Conservation (phyloP, 208 protist species). For the Crithidia fasciculata region DNA sequence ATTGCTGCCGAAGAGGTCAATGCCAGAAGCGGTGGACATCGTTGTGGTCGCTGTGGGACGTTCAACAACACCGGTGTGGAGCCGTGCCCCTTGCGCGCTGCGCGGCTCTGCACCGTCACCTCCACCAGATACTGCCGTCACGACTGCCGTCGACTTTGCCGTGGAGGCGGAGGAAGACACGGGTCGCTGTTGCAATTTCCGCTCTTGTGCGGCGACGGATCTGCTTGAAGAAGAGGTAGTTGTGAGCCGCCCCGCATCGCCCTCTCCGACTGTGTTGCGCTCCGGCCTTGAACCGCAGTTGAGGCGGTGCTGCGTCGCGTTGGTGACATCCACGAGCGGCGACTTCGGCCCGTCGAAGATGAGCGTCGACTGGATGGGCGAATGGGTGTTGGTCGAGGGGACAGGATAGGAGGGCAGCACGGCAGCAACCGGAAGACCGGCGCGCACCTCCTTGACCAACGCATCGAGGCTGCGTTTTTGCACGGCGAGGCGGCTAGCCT, state of each 20-base stretch:
- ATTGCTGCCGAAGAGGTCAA: conserved; percentile 4
- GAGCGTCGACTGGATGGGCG: conserved; percentile 4
- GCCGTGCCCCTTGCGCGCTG: too few species aligned
- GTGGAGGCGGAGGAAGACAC: background rate
- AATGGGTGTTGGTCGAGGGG: background rate
- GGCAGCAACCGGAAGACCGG: background rate
- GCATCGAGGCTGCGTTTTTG: conserved; percentile 18
- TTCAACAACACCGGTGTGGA: too few species aligned
- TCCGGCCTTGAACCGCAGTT: background rate
- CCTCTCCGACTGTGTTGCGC: background rate
- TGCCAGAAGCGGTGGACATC: background rate
- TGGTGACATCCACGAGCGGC: conserved; percentile 13
- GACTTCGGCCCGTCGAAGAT: conserved; percentile 2
- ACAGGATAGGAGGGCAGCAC: background rate
- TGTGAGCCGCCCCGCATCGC: too few species aligned
- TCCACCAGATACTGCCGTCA: background rate
- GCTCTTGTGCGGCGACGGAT: too few species aligned
- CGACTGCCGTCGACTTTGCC: background rate
- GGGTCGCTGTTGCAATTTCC: too few species aligned
- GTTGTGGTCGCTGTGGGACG: background rate
- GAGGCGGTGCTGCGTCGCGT: background rate
- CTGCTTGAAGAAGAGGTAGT: too few species aligned
- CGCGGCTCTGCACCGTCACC: background rate
- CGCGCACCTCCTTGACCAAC: background rate
- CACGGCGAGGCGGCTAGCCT: conserved; percentile 9